A percentile compares a stretch with the other conserved stretches of the same genome.
These are phyloP conservation scores for Penicillium sclerotiorum DNA, from an alignment of 2,329 filamentous ascomycete genomes.

Conservation along the genomic window DNA sequence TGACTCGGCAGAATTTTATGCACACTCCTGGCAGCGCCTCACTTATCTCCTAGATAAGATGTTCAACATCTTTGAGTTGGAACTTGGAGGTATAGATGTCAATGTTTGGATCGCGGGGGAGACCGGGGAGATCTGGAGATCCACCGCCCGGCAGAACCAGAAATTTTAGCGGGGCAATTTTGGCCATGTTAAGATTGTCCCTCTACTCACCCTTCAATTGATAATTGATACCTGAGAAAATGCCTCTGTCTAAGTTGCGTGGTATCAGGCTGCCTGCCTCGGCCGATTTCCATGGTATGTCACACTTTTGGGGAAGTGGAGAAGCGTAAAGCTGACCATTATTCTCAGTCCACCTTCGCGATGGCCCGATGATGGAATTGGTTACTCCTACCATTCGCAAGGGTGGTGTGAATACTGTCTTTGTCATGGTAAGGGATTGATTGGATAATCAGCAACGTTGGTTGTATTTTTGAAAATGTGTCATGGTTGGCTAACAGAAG, in stretches of 20 bases:
- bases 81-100: conserved; percentile 1
- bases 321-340: not conserved
- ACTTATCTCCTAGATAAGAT: too few species aligned
- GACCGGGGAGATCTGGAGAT: conserved; percentile 13
- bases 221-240: conserved; percentile 19
- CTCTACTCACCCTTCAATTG: conserved; percentile 6
- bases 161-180: conserved; percentile 32
- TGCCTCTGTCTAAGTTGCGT: conserved; percentile 39
- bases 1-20: too few species aligned
- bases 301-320: not conserved
- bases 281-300: conserved; percentile 63
- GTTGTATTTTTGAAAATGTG: conserved; percentile 35
- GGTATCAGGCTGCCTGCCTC: conserved; percentile 60
- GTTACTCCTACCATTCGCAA: conserved; percentile 58
- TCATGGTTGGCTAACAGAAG: conserved; percentile 7
- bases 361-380: conserved; percentile 64
- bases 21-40: too few species aligned
- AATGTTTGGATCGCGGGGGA: conserved; percentile 10
- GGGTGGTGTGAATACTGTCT: conserved; percentile 68
- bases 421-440: conserved; percentile 52
- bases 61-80: not conserved
- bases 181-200: not conserved
- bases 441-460: too few species aligned
- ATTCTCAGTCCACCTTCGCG: conserved; percentile 64
- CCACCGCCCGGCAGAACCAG: conserved; percentile 31